phyloP scores from a whole-genome alignment of 192 early-diverging fungal genomes.

The Backusella mclennaniae region DNA sequence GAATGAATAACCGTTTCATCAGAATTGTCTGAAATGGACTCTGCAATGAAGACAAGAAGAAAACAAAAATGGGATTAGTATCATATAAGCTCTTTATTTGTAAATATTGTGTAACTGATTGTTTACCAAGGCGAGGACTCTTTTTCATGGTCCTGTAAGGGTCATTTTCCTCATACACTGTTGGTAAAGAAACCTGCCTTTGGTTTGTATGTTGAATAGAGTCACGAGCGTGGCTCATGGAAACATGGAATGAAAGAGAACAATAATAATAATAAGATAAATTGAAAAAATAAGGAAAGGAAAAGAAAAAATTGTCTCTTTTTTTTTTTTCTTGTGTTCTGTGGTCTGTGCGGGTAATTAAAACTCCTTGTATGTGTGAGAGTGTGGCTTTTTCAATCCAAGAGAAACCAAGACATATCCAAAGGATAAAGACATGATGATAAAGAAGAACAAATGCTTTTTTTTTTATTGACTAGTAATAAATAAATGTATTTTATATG shows the following conservation, averaged over 20 bases:
- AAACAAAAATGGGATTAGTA: neutral
- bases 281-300: neutral
- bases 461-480: neutral
- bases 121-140: slow-evolving; percentile 17
- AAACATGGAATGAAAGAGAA: neutral
- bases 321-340: neutral
- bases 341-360: neutral
- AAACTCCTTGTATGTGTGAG: neutral
- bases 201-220: neutral
- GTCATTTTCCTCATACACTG: slow-evolving; percentile 18
- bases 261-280: neutral
- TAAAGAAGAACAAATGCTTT: neutral
- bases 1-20: neutral
- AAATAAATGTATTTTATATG: neutral
- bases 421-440: neutral
- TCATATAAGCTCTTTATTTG: neutral
- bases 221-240: slow-evolving; percentile 6
- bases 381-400: neutral
- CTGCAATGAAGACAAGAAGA: neutral
- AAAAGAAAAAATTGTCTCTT: neutral
- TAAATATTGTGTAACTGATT: neutral
- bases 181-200: neutral
- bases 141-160: slow-evolving; percentile 27
- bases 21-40: neutral
- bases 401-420: neutral